Evolutionary conservation across 371 early-diverging fungal genomes (phyloP), one percentile per base, ranked within the genome.

Genomic region (Actinomucor elegans): DNA sequence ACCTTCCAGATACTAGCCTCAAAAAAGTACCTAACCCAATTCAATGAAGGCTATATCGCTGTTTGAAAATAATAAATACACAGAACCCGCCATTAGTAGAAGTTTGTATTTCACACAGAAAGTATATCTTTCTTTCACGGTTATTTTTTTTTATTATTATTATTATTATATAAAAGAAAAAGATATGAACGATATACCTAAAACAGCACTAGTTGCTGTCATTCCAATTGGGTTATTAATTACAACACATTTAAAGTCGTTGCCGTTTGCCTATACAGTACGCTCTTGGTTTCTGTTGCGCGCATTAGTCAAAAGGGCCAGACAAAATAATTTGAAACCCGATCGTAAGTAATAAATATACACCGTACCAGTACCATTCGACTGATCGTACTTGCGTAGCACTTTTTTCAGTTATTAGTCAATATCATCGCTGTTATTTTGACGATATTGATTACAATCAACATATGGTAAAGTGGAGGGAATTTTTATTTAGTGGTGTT

Each of bases 361-460:
- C 12, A 32, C 11, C 18, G n/a, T 23, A 14, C 4, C 5, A 53
- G 11, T 31, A 21, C 14, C 10, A 26, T 17, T 17, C 26, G 31
- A 29, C 40, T 35, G 4, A 38, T 5, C 4, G 12, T 17, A 8
- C 26, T 18, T 23, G 28, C 5, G 9, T 66, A 74, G 75, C 55
- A 7, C 36, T 74, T 5, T 74, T 75, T 41, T 40, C 57, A 11
- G 54, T 60, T 14, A 57, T 71, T 15, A 49, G 50, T 2, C 62
- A 68, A 47, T 53, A 69, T 1, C 69, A 71, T 44, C 56, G 71
- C 7, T 75, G 75, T 24, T 52, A 64, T 31, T 59, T 60, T 31
- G 75, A 75, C 53, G 75, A 75, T 58, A 71, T 75, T 32, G 75
- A 75, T 41, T 75, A 75, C 26, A 75, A 75, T 28, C 69, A 66